Base-by-base conservation (phyloP, 2,329 filamentous ascomycete genomes). In the Fusarium nurragi region DNA sequence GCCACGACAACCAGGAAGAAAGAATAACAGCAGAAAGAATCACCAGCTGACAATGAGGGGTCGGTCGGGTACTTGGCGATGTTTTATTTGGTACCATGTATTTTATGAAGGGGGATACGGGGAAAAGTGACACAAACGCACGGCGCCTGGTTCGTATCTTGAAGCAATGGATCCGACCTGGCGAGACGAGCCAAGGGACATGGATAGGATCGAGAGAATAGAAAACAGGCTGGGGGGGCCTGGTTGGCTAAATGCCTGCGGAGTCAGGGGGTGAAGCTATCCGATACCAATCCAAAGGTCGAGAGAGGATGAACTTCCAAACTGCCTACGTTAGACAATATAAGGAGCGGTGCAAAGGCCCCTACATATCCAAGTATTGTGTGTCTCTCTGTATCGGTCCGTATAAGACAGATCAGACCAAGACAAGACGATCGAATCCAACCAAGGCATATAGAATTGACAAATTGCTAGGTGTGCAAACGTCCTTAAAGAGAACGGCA, bases 21-120 rank as follows among this genome's bases (percentile, higher is more conserved):
- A 43, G 48, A 50, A 60, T 40, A 51, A 60, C 50, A 54, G 55
- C 45, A 59, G 48, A 44, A 51, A 51, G 49, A 49, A 40, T 60
- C 52, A 51, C 54, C 54, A 67, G 55, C 40, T 65, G 54, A 65
- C 60, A 54, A 70, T 63, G 70, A 72, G 69, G 70, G 68, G 68
- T 69, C 60, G 68, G 68, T 67, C 47, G 59, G 64, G 69, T 64
- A 67, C 69, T 60, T 69, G 67, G 55, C 64, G 68, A 72, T 72
- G 67, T 72, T 72, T 72, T 72, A 72, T 72, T 72, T 71, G 68
- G 53, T 72, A 64, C 57, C 66, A 67, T 71, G 54, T 71, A 71
- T 70, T 72, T 72, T 71, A 72, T 72, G 70, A 72, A 72, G 70
- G 70, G 70, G 70, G 64, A 70, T 60, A 72, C 70, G 70, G 70